A percentile compares a stretch with the other conserved stretches of the same genome.
Evolutionary conservation across 2,329 filamentous ascomycete species (phyloP).

Genomic region (Knufia petricola): DNA sequence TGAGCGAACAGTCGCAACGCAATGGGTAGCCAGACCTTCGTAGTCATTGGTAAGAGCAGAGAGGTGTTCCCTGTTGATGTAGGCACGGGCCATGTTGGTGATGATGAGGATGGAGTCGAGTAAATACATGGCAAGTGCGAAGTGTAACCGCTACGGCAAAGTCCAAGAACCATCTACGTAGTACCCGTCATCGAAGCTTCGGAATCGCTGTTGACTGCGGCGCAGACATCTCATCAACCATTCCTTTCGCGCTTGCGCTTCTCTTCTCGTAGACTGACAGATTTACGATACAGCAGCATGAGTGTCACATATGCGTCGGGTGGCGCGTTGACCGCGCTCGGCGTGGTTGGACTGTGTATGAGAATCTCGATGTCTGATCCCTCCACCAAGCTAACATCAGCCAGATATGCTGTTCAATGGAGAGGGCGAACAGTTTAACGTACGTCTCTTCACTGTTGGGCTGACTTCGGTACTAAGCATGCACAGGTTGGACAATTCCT

Average conservation of each 20-base stretch:
- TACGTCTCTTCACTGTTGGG: too few species aligned
- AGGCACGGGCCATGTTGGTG: too few species aligned
- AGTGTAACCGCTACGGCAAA: background rate
- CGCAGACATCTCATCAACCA: constrained; percentile 1
- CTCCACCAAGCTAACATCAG: constrained; percentile 11
- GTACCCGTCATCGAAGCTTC: background rate
- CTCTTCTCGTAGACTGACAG: background rate
- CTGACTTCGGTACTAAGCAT: background rate
- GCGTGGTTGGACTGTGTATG: constrained; percentile 72
- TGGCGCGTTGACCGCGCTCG: constrained; percentile 57
- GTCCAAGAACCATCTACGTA: background rate
- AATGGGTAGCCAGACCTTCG: too few species aligned
- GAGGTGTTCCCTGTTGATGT: too few species aligned
- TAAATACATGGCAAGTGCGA: too few species aligned
- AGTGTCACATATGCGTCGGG: constrained; percentile 62
- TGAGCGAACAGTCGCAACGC: too few species aligned
- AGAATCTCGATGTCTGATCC: constrained; percentile 17
- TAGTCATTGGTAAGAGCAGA: too few species aligned
- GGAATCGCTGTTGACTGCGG: background rate
- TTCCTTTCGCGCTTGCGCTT: background rate
- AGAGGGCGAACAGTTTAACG: constrained; percentile 91
- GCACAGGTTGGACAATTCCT: constrained; percentile 78
- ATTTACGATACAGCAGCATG: constrained; percentile 40
- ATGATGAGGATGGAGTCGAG: too few species aligned
- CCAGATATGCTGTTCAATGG: constrained; percentile 98